Evolutionary conservation across 306 rosid genomes (phyloP).

Genomic region (Gynostemma pentaphyllum): DNA sequence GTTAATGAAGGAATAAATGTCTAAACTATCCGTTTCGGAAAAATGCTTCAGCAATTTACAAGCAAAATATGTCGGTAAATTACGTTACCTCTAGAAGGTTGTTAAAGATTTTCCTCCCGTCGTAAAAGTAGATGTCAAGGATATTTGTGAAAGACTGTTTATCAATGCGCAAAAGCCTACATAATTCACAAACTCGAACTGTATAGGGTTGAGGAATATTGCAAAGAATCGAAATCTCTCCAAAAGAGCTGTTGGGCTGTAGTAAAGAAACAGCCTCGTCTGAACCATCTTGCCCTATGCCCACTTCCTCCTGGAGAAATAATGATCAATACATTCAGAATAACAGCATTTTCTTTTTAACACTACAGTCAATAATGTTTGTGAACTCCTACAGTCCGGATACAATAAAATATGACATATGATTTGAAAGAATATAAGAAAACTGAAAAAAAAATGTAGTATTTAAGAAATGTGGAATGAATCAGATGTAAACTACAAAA

Average conservation of each 20-base stretch:
- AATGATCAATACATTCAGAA: neutral
- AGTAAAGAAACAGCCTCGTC: constrained; percentile 58
- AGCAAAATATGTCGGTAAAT: neutral
- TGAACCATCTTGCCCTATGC: constrained; percentile 53
- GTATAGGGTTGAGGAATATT: constrained; percentile 91
- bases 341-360: neutral
- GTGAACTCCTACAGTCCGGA: neutral
- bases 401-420: neutral
- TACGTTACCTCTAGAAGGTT: constrained; percentile 75
- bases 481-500: neutral
- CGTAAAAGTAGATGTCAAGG: constrained; percentile 74
- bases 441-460: neutral
- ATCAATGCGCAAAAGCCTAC: constrained; percentile 86
- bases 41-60: neutral
- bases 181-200: constrained; percentile 75
- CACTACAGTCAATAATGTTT: neutral
- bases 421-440: neutral
- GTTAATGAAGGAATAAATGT: neutral
- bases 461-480: neutral
- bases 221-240: constrained; percentile 84
- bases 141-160: constrained; percentile 79
- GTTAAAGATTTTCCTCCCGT: constrained; percentile 81
- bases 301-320: constrained; percentile 63
- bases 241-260: constrained; percentile 54
- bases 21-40: neutral